A percentile compares a stretch with the other conserved stretches of the same genome.
phyloP scores from a whole-genome alignment of 1,284 basidiomycete species.

The Ceratobasidium sp. region DNA sequence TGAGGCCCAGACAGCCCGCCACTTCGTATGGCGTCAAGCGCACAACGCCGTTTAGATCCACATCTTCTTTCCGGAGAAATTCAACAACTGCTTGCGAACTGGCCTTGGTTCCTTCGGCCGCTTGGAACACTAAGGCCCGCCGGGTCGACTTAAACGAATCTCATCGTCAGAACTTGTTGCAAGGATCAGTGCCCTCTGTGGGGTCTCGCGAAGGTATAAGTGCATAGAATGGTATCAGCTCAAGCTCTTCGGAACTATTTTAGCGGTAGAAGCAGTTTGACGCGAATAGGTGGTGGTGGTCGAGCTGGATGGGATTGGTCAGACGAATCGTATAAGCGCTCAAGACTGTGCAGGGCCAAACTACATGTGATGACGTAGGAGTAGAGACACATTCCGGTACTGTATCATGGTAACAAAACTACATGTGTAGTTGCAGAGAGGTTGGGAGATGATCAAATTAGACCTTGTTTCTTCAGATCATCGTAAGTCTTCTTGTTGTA shows the following conservation, averaged over 20 bases:
- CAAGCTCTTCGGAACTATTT: not conserved
- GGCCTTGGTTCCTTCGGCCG: constrained; percentile 58
- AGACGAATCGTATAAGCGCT: constrained; percentile 16
- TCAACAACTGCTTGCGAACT: constrained; percentile 76
- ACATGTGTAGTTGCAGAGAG: not conserved
- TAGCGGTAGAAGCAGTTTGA: not conserved
- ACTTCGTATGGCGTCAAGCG: constrained; percentile 69
- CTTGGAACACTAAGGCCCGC: constrained; percentile 72
- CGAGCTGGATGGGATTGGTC: not conserved
- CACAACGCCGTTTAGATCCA: constrained; percentile 68
- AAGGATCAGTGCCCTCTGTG: constrained; percentile 68
- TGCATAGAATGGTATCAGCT: constrained; percentile 56
- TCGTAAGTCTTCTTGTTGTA: constrained; percentile 91
- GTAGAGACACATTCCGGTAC: not conserved
- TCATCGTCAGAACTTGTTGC: constrained; percentile 72
- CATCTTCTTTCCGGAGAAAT: constrained; percentile 73
- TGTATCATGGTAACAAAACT: constrained; percentile 3
- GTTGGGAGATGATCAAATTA: constrained; percentile 66
- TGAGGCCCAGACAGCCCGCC: constrained; percentile 79
- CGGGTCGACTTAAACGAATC: constrained; percentile 59
- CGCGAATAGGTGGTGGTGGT: constrained; percentile 11
- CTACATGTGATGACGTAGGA: not conserved
- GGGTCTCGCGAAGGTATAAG: constrained; percentile 69
- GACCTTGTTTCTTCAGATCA: constrained; percentile 88
- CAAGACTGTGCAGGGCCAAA: not conserved